These are phyloP conservation scores for Rhizopogon vinicolor DNA, from an alignment of 768 basidiomycete genomes.

Conservation along the genomic window DNA sequence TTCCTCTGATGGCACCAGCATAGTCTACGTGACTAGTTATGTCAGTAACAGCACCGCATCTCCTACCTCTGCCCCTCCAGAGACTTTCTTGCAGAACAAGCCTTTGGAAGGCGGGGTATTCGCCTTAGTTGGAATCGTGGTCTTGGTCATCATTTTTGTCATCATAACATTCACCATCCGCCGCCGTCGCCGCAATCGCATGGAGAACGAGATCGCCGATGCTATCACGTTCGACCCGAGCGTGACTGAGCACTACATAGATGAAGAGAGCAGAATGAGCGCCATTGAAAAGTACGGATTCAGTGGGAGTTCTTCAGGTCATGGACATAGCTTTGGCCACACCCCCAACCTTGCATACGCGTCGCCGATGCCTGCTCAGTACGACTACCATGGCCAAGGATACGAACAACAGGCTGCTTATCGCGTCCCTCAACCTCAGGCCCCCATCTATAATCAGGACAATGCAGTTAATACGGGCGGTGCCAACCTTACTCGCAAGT, in stretches of 20 bases:
- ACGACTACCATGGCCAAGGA: constrained; percentile 15
- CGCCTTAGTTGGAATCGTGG: constrained; percentile 43
- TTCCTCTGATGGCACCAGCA: constrained; percentile 18
- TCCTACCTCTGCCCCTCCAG: constrained; percentile 11
- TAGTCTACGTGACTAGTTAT: constrained; percentile 28
- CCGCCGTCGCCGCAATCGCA: constrained; percentile 36
- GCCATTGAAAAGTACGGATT: constrained; percentile 15
- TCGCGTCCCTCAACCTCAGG: constrained; percentile 4
- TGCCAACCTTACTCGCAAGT: constrained; percentile 29
- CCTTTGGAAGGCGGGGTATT: constrained; percentile 60
- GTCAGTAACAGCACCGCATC: constrained; percentile 19
- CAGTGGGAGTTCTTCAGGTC: constrained; percentile 22
- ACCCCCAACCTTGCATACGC: constrained; percentile 15
- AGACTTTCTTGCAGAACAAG: constrained; percentile 60
- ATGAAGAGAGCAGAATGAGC: constrained; percentile 19
- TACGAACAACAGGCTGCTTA: constrained; percentile 16
- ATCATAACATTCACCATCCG: constrained; percentile 45
- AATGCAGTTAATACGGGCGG: constrained; percentile 10
- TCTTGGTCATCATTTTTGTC: constrained; percentile 40
- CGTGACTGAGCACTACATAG: constrained; percentile 18
- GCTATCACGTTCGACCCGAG: constrained; percentile 51
- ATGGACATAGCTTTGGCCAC: constrained; percentile 17
- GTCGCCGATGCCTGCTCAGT: constrained; percentile 4
- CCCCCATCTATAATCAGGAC: constrained; percentile 8
- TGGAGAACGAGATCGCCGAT: constrained; percentile 31